A percentile compares a stretch with the other conserved stretches of the same genome.
These are phyloP conservation scores for Solanum dulcamara DNA, from an alignment of 257 asterid genomes.

Conservation along the genomic window DNA sequence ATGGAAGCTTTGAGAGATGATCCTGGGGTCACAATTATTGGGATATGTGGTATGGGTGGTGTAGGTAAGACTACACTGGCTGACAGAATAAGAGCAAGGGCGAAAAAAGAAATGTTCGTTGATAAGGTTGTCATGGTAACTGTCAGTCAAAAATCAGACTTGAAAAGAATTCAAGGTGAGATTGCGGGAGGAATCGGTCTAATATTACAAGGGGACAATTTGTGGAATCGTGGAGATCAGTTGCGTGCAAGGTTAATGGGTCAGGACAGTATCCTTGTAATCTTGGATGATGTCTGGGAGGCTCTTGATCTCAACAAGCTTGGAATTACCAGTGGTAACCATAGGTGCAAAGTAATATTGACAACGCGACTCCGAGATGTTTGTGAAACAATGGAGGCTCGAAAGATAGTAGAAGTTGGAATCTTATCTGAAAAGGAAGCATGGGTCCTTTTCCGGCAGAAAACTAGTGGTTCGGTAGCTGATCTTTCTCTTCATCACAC, in stretches of 20 bases:
- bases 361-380: not conserved
- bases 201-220: not conserved
- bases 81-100: not conserved
- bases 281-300: conserved; percentile 24
- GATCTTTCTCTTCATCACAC: not conserved
- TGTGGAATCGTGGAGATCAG: not conserved
- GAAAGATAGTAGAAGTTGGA: not conserved
- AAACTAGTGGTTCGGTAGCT: not conserved
- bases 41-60: conserved; percentile 1
- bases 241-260: not conserved
- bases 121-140: not conserved
- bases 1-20: not conserved
- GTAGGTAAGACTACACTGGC: conserved; percentile 6
- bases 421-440: conserved; percentile 12
- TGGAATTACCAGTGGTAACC: conserved; percentile 3
- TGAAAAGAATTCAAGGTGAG: not conserved
- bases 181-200: not conserved
- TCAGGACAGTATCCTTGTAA: conserved; percentile 3
- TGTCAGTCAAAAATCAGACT: not conserved
- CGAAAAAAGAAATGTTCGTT: not conserved
- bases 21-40: not conserved
- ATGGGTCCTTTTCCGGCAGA: conserved; percentile 10
- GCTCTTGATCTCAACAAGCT: conserved; percentile 1
- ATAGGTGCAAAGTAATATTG: conserved; percentile 9
- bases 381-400: not conserved